Percentiles rank a stretch among this genome's conserved stretches.
These are phyloP conservation scores for Alternaria triticimaculans DNA, from an alignment of 2,329 filamentous ascomycete species.

Conservation along the genomic window DNA sequence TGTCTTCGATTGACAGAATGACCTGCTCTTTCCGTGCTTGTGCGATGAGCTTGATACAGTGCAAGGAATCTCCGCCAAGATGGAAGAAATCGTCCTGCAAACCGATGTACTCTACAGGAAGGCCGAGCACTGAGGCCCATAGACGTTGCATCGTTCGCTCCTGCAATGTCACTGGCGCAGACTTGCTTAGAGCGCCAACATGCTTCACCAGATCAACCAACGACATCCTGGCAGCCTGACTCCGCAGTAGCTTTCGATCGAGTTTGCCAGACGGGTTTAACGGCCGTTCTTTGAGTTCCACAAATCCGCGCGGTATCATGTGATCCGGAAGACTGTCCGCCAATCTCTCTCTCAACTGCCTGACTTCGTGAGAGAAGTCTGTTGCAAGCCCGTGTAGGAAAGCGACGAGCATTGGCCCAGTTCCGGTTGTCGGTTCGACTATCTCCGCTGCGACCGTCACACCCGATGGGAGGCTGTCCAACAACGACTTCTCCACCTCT, in stretches of 20 bases:
- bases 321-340: background rate
- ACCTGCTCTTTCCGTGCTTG: background rate
- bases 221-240: background rate
- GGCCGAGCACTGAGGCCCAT: background rate
- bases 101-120: conserved; percentile 1
- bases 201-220: conserved; percentile 2
- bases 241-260: background rate
- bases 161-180: background rate
- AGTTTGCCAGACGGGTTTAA: conserved; percentile 8
- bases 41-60: conserved; percentile 7
- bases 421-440: background rate
- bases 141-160: background rate
- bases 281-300: conserved; percentile 1
- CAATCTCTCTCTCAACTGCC: background rate
- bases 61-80: conserved; percentile 2
- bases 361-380: background rate
- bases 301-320: conserved; percentile 7
- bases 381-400: background rate
- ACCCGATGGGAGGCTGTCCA: background rate
- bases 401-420: conserved; percentile 1
- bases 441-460: conserved; percentile 1
- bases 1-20: background rate
- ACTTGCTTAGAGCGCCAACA: conserved; percentile 1
- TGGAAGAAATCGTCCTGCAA: conserved; percentile 5
- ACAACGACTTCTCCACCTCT: conserved; percentile 2